These are phyloP conservation scores for Sporothrix sp. DNA, from an alignment of 2,329 filamentous ascomycete genomes.

Conservation along the genomic window DNA sequence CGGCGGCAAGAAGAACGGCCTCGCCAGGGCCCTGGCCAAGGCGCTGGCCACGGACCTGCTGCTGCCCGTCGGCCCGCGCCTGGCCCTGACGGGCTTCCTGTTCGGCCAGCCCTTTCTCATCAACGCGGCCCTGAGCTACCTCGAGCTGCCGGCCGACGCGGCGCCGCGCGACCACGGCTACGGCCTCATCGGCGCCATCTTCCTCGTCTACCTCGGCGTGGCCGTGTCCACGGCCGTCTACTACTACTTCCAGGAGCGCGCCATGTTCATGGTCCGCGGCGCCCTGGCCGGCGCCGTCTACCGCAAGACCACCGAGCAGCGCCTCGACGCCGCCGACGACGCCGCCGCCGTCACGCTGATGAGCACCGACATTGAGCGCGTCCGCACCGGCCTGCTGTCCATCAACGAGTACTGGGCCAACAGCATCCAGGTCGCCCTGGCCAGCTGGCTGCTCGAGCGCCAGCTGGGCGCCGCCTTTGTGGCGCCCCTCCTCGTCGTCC, in stretches of 20 bases:
- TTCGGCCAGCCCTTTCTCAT: constrained; percentile 29
- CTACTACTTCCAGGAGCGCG: constrained; percentile 30
- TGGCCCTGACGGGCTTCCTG: constrained; percentile 23
- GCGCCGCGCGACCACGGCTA: constrained; percentile 25
- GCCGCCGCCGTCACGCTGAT: constrained; percentile 25
- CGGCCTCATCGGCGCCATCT: constrained; percentile 33
- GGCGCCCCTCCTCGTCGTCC: constrained; percentile 17
- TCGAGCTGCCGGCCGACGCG: constrained; percentile 17
- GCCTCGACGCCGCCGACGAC: constrained; percentile 14
- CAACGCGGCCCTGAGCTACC: constrained; percentile 23
- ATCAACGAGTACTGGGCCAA: constrained; percentile 24
- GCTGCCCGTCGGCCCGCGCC: constrained; percentile 22
- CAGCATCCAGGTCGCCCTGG: constrained; percentile 16
- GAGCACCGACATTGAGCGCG: constrained; percentile 25
- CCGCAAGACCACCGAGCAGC: constrained; percentile 22
- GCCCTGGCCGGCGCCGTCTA: constrained; percentile 26
- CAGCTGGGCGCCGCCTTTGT: constrained; percentile 16
- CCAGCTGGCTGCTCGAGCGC: constrained; percentile 17
- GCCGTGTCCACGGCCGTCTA: constrained; percentile 32
- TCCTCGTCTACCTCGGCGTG: constrained; percentile 32
- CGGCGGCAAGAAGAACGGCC: constrained; percentile 10
- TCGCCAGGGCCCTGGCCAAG: constrained; percentile 15
- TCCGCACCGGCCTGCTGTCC: constrained; percentile 18
- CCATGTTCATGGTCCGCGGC: constrained; percentile 23
- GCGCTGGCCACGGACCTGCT: constrained; percentile 18